Evolutionary conservation across 1,139 yeast species (phyloP).

Genomic region (Kurtzmaniella natalensis): DNA sequence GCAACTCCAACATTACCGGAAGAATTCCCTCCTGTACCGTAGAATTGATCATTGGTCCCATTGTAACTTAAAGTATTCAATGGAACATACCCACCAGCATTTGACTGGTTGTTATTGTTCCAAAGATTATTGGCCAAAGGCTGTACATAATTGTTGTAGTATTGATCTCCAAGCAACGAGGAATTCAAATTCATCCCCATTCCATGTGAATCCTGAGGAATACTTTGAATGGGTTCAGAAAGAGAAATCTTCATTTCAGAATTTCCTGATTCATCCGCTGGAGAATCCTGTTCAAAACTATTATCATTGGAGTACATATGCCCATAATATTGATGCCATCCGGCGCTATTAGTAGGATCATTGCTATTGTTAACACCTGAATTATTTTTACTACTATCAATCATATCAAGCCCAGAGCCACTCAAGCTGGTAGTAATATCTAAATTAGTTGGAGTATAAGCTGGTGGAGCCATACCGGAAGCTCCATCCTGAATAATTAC

Average conservation of each 20-base stretch:
- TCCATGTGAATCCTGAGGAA: not conserved
- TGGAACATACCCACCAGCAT: slow-evolving; percentile 4
- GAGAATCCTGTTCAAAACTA: slow-evolving; percentile 2
- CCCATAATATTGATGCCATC: slow-evolving; percentile 20
- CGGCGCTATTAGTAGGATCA: slow-evolving; percentile 3
- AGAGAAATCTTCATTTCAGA: not conserved
- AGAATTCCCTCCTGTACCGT: not conserved
- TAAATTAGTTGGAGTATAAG: too few relatives aligned
- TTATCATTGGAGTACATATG: slow-evolving; percentile 21
- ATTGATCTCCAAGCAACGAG: not conserved
- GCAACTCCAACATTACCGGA: slow-evolving; percentile 2
- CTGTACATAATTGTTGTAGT: slow-evolving; percentile 4
- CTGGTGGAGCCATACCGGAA: too few relatives aligned
- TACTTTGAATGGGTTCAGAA: not conserved
- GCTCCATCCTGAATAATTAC: too few relatives aligned
- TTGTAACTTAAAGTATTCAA: slow-evolving; percentile 6
- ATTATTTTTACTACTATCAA: too few relatives aligned
- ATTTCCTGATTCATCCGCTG: not conserved
- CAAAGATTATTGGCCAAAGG: slow-evolving; percentile 6
- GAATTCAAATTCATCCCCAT: slow-evolving; percentile 3
- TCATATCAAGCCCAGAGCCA: too few relatives aligned
- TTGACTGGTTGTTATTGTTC: slow-evolving; percentile 1
- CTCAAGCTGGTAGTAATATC: too few relatives aligned
- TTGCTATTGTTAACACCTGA: not conserved
- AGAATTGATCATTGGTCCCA: slow-evolving; percentile 5